phyloP scores from a whole-genome alignment of 805 yeast species.

The Metschnikowia amazonensis region DNA sequence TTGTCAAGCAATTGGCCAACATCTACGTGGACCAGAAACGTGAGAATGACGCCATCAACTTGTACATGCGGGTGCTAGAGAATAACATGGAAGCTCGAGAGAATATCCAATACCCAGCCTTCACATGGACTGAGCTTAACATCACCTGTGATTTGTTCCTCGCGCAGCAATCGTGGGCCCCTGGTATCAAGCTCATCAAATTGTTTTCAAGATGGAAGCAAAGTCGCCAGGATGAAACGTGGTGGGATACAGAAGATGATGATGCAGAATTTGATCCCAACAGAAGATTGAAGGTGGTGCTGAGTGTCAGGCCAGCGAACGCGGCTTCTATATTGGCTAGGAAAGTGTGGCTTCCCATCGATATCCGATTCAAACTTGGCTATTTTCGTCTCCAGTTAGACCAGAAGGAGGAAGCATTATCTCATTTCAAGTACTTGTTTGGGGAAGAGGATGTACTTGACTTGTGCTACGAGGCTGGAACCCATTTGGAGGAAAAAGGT shows the following conservation, averaged over 20 bases:
- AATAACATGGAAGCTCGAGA: slow-evolving; percentile 45
- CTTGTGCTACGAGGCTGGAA: slow-evolving; percentile 72
- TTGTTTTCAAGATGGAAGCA: slow-evolving; percentile 81
- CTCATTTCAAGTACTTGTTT: slow-evolving; percentile 60
- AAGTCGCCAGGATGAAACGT: slow-evolving; percentile 55
- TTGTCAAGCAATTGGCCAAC: slow-evolving; percentile 55
- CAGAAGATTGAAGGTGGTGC: slow-evolving; percentile 39
- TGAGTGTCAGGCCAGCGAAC: slow-evolving; percentile 7
- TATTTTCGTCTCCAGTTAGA: slow-evolving; percentile 63
- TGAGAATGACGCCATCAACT: slow-evolving; percentile 67
- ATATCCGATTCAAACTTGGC: slow-evolving; percentile 80
- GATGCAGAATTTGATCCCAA: slow-evolving; percentile 79
- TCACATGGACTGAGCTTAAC: slow-evolving; percentile 87
- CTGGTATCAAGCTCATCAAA: slow-evolving; percentile 64
- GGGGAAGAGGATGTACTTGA: slow-evolving; percentile 64
- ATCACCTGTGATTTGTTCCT: slow-evolving; percentile 76
- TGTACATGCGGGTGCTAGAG: slow-evolving; percentile 62
- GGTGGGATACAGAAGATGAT: slow-evolving; percentile 62
- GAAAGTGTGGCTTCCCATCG: slow-evolving; percentile 65
- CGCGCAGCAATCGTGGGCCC: slow-evolving; percentile 59
- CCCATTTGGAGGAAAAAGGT: slow-evolving; percentile 64
- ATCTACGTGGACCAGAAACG: slow-evolving; percentile 55
- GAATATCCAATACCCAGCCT: slow-evolving; percentile 43
- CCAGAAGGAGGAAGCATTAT: slow-evolving; percentile 64
- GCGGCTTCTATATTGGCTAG: slow-evolving; percentile 17